These are phyloP conservation scores for Patellaria atrata DNA, from an alignment of 495 filamentous ascomycete species.

Conservation along the genomic window DNA sequence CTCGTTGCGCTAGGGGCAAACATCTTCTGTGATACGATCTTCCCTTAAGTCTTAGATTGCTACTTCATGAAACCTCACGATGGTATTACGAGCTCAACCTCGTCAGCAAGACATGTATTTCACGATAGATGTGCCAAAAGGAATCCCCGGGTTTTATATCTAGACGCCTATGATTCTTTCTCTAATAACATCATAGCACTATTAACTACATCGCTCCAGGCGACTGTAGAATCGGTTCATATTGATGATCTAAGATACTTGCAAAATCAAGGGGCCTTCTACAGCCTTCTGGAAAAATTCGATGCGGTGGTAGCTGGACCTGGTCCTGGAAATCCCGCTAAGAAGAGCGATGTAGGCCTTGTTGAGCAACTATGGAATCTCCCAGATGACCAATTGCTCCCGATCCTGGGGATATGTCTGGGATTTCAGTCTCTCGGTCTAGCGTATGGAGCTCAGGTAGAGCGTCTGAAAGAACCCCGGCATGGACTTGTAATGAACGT, in stretches of 20 bases:
- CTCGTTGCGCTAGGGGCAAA: too few species aligned
- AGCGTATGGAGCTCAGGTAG: constrained; percentile 48
- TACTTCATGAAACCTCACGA: too few species aligned
- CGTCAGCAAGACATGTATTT: too few species aligned
- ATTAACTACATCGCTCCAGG: constrained; percentile 48
- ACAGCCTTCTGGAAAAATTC: constrained; percentile 35
- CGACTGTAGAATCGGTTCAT: constrained; percentile 52
- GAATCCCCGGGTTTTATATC: constrained; percentile 45
- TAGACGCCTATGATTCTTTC: constrained; percentile 95
- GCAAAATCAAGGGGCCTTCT: constrained; percentile 25
- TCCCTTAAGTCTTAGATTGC: too few species aligned
- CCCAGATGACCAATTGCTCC: constrained; percentile 40
- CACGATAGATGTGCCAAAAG: too few species aligned
- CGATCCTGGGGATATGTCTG: constrained; percentile 79
- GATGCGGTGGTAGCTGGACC: constrained; percentile 65
- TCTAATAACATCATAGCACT: constrained; percentile 82
- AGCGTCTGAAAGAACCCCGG: constrained; percentile 48
- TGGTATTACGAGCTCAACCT: too few species aligned
- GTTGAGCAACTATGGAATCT: constrained; percentile 67
- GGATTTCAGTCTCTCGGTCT: constrained; percentile 77
- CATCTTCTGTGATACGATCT: too few species aligned
- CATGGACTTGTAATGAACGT: constrained; percentile 69
- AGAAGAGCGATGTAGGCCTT: constrained; percentile 61
- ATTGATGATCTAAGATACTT: constrained; percentile 41
- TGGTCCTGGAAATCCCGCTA: constrained; percentile 45